Base-by-base conservation (phyloP, 2,329 filamentous ascomycete genomes). In the Microdochium bolleyi region DNA sequence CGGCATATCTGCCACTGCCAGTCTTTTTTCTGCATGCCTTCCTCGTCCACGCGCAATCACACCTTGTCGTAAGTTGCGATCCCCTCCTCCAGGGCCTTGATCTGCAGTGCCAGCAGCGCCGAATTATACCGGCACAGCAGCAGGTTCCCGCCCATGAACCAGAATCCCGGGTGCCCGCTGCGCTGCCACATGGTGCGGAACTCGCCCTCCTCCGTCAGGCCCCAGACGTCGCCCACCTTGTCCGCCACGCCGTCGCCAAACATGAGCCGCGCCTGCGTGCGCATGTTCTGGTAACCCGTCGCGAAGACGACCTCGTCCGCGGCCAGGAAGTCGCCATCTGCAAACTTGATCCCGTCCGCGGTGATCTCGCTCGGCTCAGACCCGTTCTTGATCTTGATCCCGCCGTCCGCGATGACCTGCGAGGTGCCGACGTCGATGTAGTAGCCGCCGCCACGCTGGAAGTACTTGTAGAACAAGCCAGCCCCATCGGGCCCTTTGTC, bases 261-360 rank as follows among this genome's bases (percentile, higher is more conserved):
- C 21, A 86, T 78, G 30, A 73, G 71, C n/a, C 79, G 69, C 1
- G 84, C 80, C 21, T 79, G 79, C 0, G 79, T 83, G 11, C 75
- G 73, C 84, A 89, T 89, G 61, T 86, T 87, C 55, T 84, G 77
- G 58, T 85, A 70, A 3, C 77, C 78, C 1, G 78, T 82, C 4
- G 78, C 78, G 51, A 80, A 71, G 14, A 85, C 73, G 2, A 85
- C 74, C 48, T 81, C 70, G 59, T 84, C 80, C 0, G 80, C 79
- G 21, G 74, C 67, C 0, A 83, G 61, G 32, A 69, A 65, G 3
- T 67, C 67, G 1, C 79, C 79, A 56, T 83, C 78, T 1, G 70
- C 70, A 8, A 80, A 67, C 5, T 64, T 58, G 3, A 74, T 55
- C n/a, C 67, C 71, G 2, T 66, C 59, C 2, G 70, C 61, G 0